Conservation (phyloP, 2,329 filamentous ascomycete species). For the Fusarium bactridioides region DNA sequence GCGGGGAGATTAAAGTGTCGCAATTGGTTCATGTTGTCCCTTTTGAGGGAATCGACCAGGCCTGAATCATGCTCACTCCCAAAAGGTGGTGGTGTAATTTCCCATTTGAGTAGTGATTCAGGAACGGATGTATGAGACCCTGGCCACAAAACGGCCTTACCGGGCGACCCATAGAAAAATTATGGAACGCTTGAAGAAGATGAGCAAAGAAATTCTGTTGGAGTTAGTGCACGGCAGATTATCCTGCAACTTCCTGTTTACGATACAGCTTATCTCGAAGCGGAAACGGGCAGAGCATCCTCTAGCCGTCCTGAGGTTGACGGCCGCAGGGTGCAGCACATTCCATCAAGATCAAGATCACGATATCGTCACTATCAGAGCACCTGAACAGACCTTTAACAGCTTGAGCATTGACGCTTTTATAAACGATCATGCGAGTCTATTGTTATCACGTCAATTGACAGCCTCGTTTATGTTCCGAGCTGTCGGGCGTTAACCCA, state of each 20-base stretch:
- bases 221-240: conserved; percentile 33
- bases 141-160: conserved; percentile 37
- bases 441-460: conserved; percentile 3
- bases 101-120: conserved; percentile 34
- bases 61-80: conserved; percentile 28
- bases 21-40: conserved; percentile 40
- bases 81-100: conserved; percentile 37
- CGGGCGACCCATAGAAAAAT: conserved; percentile 36
- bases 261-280: conserved; percentile 32
- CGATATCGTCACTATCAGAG: conserved; percentile 1
- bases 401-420: conserved; percentile 17
- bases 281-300: conserved; percentile 24
- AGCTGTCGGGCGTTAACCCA: conserved; percentile 8
- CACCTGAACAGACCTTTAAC: background rate
- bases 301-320: conserved; percentile 37
- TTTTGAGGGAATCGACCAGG: conserved; percentile 30
- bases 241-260: conserved; percentile 24
- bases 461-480: conserved; percentile 11
- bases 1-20: conserved; percentile 26
- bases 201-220: background rate
- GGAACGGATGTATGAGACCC: conserved; percentile 28
- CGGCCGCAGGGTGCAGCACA: conserved; percentile 37
- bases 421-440: conserved; percentile 21
- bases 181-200: conserved; percentile 36
- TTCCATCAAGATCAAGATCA: background rate